Percentiles rank a stretch among this genome's conserved stretches.
phyloP scores from a whole-genome alignment of 78 protist species.

The Speleostelium caveatum region DNA sequence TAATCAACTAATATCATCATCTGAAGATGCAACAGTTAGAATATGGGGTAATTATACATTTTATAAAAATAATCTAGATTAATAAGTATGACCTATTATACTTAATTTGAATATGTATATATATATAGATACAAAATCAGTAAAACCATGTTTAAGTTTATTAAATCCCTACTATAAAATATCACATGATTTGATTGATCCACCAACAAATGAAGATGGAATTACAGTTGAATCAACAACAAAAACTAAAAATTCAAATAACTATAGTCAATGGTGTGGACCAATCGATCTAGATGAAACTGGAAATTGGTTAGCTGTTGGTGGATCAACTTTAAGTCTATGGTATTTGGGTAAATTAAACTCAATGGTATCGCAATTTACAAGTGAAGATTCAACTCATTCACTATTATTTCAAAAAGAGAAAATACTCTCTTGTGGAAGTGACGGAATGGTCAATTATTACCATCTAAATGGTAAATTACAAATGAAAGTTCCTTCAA shows the following conservation, averaged over 20 bases:
- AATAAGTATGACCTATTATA: background rate
- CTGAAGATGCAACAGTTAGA: constrained; percentile 70
- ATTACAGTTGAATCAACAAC: background rate
- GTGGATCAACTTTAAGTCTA: constrained; percentile 51
- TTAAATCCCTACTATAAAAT: constrained; percentile 33
- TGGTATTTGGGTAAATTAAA: constrained; percentile 67
- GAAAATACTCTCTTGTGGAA: constrained; percentile 41
- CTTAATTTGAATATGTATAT: background rate
- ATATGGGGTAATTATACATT: constrained; percentile 35
- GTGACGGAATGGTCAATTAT: constrained; percentile 31
- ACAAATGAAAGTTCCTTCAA: constrained; percentile 52
- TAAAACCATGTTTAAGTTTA: constrained; percentile 8
- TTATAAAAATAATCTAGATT: background rate
- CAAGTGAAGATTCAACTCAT: constrained; percentile 8
- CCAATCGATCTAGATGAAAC: constrained; percentile 63
- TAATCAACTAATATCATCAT: constrained; percentile 33
- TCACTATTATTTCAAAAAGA: constrained; percentile 60
- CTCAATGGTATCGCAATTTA: constrained; percentile 37
- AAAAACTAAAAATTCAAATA: background rate
- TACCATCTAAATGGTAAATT: constrained; percentile 42
- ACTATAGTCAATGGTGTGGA: constrained; percentile 60
- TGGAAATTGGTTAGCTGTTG: constrained; percentile 74
- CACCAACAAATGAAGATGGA: background rate
- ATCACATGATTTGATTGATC: constrained; percentile 12
- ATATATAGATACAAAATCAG: background rate